Evolutionary conservation across 2,329 filamentous ascomycete species (phyloP), one percentile per base, ranked within the genome.

Genomic region (Leptographium wingfieldii): DNA sequence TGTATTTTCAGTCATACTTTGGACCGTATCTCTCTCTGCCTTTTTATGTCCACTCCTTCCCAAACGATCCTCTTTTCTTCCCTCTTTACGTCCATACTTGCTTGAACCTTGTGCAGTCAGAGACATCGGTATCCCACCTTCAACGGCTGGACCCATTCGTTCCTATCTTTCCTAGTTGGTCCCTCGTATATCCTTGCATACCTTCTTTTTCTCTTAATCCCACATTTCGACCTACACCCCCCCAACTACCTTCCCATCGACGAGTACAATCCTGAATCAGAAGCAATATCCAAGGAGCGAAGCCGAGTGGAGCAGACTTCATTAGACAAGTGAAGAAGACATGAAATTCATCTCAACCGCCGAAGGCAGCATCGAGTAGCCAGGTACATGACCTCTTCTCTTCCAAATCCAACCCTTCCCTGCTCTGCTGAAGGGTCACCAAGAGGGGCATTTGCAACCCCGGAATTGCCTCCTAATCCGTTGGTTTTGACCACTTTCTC

Each of bases 281-380:
- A 63, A 38, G 33, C 40, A 56, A 55, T 56, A 58, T 57, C 56
- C 55, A 60, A 56, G 59, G 61, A 61, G 52, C 43, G 59, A 27
- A 53, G 25, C 57, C 58, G 56, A 61, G 59, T 63, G 59, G 62
- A 61, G 56, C 27, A 48, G 14, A 33, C 4, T 16, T 55, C 29
- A 53, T 53, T 54, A 40, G 12, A 57, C 53, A 56, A 59, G 10
- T 22, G 40, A 61, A 48, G 40, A 57, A 52, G n/a, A 58, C 55
- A 57, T 16, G 22, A 55, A 27, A 52, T 7, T 25, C 38, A 22
- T 46, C 25, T n/a, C 38, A 25, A 31, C 22, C 27, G 51, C 57
- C 57, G 19, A 35, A 35, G 49, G 22, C 33, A 12, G 25, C 27
- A 29, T 33, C 33, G 27, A 33, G 57, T 9, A 25, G 31, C 10